phyloP scores from a whole-genome alignment of 306 rosid species.

The Quercus wislizeni region DNA sequence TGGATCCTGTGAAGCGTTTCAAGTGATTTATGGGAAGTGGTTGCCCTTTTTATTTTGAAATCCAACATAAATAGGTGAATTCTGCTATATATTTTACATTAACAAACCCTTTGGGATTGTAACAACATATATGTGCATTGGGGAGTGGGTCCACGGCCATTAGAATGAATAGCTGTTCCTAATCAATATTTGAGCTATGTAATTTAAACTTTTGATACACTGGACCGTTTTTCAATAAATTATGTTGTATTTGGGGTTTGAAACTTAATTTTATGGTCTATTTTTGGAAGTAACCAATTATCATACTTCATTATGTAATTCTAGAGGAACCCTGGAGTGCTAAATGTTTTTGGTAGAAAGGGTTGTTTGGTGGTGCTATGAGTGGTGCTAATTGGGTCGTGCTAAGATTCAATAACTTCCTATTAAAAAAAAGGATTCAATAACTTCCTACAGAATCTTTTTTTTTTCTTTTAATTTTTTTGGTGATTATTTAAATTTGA shows the following conservation, averaged over 20 bases:
- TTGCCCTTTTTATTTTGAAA: neutral
- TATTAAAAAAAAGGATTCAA: neutral
- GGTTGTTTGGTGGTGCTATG: neutral
- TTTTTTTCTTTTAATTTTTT: neutral
- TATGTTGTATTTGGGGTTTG: neutral
- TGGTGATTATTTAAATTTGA: neutral
- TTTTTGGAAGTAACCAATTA: neutral
- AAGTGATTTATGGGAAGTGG: neutral
- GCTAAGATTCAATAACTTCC: neutral
- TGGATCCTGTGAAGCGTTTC: constrained; percentile 1
- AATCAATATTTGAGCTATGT: neutral
- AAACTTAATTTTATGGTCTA: neutral
- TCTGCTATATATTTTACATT: neutral
- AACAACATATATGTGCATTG: neutral
- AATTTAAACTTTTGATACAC: neutral
- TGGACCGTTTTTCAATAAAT: neutral
- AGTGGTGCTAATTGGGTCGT: neutral
- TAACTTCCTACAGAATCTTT: neutral
- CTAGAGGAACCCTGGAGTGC: too few species aligned
- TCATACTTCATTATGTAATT: neutral
- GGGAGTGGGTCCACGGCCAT: neutral
- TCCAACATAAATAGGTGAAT: neutral
- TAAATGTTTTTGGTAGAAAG: neutral
- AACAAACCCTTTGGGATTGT: neutral
- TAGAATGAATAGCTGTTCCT: neutral